phyloP scores from a whole-genome alignment of 2,329 filamentous ascomycete genomes.

The Fusarium falciforme region DNA sequence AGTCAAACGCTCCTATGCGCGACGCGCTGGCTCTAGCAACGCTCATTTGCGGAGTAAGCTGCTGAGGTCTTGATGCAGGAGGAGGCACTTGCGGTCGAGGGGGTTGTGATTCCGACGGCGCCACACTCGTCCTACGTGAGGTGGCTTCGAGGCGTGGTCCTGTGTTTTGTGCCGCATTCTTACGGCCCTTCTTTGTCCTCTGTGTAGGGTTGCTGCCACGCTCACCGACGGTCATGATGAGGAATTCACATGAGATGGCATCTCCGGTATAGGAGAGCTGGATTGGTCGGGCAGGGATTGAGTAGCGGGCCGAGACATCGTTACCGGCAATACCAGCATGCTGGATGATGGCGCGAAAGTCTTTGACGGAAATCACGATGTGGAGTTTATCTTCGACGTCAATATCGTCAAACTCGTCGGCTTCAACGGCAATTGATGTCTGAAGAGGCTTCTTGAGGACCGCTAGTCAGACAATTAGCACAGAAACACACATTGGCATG shows the following conservation, averaged over 20 bases:
- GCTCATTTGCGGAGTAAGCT: constrained; percentile 48
- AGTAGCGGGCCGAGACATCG: constrained; percentile 76
- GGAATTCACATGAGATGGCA: constrained; percentile 79
- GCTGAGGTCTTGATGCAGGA: constrained; percentile 43
- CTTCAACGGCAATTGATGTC: constrained; percentile 81
- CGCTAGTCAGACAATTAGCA: constrained; percentile 57
- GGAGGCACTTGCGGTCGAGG: constrained; percentile 39
- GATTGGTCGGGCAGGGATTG: constrained; percentile 76
- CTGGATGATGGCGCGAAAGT: constrained; percentile 82
- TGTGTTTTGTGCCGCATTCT: constrained; percentile 48
- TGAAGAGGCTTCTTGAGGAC: constrained; percentile 84
- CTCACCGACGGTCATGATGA: constrained; percentile 85
- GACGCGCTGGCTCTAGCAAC: constrained; percentile 50
- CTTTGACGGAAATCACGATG: constrained; percentile 84
- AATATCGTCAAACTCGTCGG: constrained; percentile 81
- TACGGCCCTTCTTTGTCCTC: constrained; percentile 60
- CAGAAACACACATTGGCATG: neutral
- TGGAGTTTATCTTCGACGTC: constrained; percentile 80
- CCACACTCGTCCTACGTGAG: constrained; percentile 57
- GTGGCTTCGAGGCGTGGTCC: constrained; percentile 61
- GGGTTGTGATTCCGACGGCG: constrained; percentile 49
- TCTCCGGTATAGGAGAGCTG: constrained; percentile 77
- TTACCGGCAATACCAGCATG: constrained; percentile 78
- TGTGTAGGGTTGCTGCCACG: constrained; percentile 61
- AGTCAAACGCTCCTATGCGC: constrained; percentile 54